These are phyloP conservation scores for Coemansia sp. DNA, from an alignment of 192 early-diverging fungal species.

Conservation along the genomic window DNA sequence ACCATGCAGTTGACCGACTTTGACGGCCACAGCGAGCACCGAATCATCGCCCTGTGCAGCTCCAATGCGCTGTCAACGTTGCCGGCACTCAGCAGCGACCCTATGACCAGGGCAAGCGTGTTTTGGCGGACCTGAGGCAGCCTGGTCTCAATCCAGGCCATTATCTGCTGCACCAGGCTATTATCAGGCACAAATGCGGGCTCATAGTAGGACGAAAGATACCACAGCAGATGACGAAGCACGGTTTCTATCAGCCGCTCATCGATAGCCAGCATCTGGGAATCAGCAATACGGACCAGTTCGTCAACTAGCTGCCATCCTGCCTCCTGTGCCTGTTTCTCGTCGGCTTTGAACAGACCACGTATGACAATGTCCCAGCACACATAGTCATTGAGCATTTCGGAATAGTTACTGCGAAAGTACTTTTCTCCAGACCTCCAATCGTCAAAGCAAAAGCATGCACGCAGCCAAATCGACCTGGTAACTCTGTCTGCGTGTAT, in stretches of 20 bases:
- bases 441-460: slow-evolving; percentile 28
- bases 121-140: slow-evolving; percentile 15
- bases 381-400: slow-evolving; percentile 15
- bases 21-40: slow-evolving; percentile 24
- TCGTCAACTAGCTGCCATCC: slow-evolving; percentile 36
- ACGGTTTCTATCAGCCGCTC: slow-evolving; percentile 31
- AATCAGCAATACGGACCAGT: slow-evolving; percentile 12
- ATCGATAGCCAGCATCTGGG: slow-evolving; percentile 1
- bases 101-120: slow-evolving; percentile 19
- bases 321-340: slow-evolving; percentile 6
- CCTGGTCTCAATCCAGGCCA: slow-evolving; percentile 19
- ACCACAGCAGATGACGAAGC: slow-evolving; percentile 16
- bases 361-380: slow-evolving; percentile 43
- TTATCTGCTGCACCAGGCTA: slow-evolving; percentile 4
- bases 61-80: slow-evolving; percentile 25
- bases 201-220: neutral
- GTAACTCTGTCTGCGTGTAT: slow-evolving; percentile 28
- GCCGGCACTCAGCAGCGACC: slow-evolving; percentile 12
- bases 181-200: slow-evolving; percentile 10
- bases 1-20: slow-evolving; percentile 44
- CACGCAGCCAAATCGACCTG: slow-evolving; percentile 41
- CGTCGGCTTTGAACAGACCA: slow-evolving; percentile 12
- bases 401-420: slow-evolving; percentile 14
- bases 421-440: slow-evolving; percentile 18
- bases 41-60: slow-evolving; percentile 19